Percentiles rank a stretch among this genome's conserved stretches.
Evolutionary conservation across 306 rosid genomes (phyloP).

Genomic region (Ceratonia siliqua): DNA sequence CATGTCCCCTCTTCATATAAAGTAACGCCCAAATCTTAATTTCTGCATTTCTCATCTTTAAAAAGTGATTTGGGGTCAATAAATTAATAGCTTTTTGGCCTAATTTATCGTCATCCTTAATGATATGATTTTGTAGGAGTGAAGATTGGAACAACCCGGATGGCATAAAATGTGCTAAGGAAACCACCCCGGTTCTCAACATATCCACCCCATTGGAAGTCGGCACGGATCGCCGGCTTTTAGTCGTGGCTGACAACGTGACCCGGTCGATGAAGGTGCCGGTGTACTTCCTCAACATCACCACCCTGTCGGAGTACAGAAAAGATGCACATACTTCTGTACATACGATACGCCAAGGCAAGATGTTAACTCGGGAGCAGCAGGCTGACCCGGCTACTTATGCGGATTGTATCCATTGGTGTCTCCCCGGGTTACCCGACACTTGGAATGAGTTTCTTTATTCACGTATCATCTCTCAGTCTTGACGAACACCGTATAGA

Average conservation of each 20-base stretch:
- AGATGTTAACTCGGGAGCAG: conserved; percentile 80
- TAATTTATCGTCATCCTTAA: not conserved
- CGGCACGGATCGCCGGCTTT: conserved; percentile 85
- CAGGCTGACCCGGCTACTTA: conserved; percentile 86
- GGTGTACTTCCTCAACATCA: conserved; percentile 77
- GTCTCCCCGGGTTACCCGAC: conserved; percentile 94
- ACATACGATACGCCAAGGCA: conserved; percentile 88
- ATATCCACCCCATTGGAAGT: conserved; percentile 66
- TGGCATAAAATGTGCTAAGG: conserved; percentile 92
- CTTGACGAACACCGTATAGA: conserved; percentile 54
- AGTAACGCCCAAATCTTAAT: conserved; percentile 48
- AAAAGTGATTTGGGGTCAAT: not conserved
- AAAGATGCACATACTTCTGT: conserved; percentile 98
- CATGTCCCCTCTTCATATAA: conserved; percentile 98
- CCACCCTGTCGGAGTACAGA: conserved; percentile 72
- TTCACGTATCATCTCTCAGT: conserved; percentile 67
- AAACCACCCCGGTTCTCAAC: conserved; percentile 71
- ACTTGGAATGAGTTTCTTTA: conserved; percentile 95
- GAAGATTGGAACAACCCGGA: conserved; percentile 91
- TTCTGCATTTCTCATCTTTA: not conserved
- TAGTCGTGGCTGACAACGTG: conserved; percentile 56
- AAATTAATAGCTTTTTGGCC: not conserved
- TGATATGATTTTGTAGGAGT: conserved; percentile 57
- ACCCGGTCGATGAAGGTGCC: conserved; percentile 68
- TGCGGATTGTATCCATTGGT: conserved; percentile 99